phyloP scores from a whole-genome alignment of 176 grass and related monocot genomes.

The Puya raimondii region DNA sequence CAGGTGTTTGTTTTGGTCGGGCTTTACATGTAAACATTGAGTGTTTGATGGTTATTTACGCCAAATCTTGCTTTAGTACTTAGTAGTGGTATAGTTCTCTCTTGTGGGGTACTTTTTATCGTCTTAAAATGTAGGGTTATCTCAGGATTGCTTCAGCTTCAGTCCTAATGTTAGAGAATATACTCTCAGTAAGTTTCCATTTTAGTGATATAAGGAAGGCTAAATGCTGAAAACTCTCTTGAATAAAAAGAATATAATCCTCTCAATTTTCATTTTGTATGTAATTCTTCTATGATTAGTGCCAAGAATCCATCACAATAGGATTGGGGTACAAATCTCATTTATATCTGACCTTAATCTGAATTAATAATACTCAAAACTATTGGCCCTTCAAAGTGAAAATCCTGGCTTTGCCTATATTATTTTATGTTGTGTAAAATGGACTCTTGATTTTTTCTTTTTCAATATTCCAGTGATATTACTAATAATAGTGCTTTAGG shows the following conservation, averaged over 20 bases:
- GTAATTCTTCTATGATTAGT: no score
- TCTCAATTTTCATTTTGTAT: no score
- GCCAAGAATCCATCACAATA: no score
- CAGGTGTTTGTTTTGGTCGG: slow-evolving; percentile 39
- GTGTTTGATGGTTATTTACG: neutral
- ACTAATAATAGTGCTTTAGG: slow-evolving; percentile 36
- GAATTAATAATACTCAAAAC: neutral
- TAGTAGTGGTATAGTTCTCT: neutral
- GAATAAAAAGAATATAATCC: no score
- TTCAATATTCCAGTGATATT: neutral
- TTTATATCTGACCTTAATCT: no score
- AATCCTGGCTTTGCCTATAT: neutral
- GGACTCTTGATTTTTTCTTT: neutral
- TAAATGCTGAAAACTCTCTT: no score
- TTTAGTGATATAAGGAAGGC: neutral
- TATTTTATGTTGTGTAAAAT: neutral
- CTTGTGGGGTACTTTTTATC: neutral
- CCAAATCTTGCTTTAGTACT: neutral
- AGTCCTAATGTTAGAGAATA: neutral
- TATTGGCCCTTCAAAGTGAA: neutral
- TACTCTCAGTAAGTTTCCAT: neutral
- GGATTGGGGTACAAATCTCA: no score
- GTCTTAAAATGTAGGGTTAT: neutral
- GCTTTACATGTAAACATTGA: neutral
- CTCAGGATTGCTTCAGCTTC: neutral